Conservation (phyloP, 2,329 filamentous ascomycete genomes). For the Xylariomycetidae sp. region DNA sequence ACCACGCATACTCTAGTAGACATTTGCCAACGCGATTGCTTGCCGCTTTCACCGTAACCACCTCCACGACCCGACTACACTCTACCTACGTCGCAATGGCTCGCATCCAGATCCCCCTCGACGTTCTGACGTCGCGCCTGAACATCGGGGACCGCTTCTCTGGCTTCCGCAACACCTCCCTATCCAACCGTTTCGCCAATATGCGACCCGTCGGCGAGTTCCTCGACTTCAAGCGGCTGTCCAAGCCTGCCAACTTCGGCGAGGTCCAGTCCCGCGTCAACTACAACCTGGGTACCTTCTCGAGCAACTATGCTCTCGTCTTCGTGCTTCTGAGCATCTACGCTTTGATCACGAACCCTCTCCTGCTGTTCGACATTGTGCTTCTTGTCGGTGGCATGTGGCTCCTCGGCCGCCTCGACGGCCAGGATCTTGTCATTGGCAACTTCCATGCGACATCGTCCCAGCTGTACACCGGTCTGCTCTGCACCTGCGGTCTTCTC, state of each 20-base stretch:
- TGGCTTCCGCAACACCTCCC: slow-evolving; percentile 69
- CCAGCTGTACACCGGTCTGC: slow-evolving; percentile 86
- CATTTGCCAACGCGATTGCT: too few species aligned
- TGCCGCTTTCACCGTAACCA: too few species aligned
- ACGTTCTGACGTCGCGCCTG: slow-evolving; percentile 83
- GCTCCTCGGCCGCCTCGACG: slow-evolving; percentile 84
- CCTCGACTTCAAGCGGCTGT: slow-evolving; percentile 89
- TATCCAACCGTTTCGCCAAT: slow-evolving; percentile 83
- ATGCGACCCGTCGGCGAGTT: slow-evolving; percentile 89
- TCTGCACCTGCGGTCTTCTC: slow-evolving; percentile 77
- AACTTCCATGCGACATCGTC: slow-evolving; percentile 77
- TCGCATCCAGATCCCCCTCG: slow-evolving; percentile 87
- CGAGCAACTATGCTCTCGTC: slow-evolving; percentile 93
- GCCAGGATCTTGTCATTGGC: slow-evolving; percentile 81
- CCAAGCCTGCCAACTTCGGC: slow-evolving; percentile 85
- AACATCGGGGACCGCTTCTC: slow-evolving; percentile 82
- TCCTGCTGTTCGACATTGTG: slow-evolving; percentile 86
- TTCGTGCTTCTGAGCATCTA: slow-evolving; percentile 96
- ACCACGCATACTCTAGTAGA: too few species aligned
- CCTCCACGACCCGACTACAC: too few species aligned
- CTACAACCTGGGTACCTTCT: slow-evolving; percentile 96
- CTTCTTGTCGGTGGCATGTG: slow-evolving; percentile 83
- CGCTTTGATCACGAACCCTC: slow-evolving; percentile 79
- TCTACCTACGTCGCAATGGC: slow-evolving; percentile 68
- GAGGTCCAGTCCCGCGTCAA: slow-evolving; percentile 90